These are phyloP conservation scores for Parsonsia alboflavescens DNA, from an alignment of 257 asterid species.

Conservation along the genomic window DNA sequence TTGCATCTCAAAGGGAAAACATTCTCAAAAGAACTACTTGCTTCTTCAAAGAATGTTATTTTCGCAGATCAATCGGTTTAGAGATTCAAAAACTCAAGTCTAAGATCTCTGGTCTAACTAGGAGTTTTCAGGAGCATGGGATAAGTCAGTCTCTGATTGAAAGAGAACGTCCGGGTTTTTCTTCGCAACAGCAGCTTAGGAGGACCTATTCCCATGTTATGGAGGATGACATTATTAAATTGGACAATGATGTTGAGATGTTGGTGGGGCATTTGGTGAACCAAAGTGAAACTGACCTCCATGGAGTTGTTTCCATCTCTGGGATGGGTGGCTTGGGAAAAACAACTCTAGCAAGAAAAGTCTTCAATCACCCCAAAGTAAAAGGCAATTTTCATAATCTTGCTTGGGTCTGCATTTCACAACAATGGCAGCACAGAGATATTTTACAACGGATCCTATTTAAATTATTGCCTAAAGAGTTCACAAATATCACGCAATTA, in stretches of 20 bases:
- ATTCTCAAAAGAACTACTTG: too few species aligned
- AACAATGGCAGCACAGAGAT: constrained; percentile 12
- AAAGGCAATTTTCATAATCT: constrained; percentile 29
- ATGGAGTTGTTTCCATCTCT: not conserved
- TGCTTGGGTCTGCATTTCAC: constrained; percentile 37
- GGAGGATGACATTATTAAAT: not conserved
- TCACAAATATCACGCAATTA: not conserved
- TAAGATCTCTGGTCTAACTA: not conserved
- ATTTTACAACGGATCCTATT: not conserved
- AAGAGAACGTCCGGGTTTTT: not conserved
- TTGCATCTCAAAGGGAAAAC: too few species aligned
- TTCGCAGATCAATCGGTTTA: too few species aligned
- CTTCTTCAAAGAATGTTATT: too few species aligned
- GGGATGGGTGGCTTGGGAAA: constrained; percentile 21
- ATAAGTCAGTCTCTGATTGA: not conserved
- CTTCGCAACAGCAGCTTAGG: not conserved
- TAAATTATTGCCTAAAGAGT: not conserved
- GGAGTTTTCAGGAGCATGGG: constrained; percentile 1
- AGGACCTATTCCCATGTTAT: not conserved
- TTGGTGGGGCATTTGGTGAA: not conserved
- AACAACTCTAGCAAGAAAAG: constrained; percentile 37
- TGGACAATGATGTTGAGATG: not conserved
- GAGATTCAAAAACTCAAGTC: constrained; percentile 1
- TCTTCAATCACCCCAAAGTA: constrained; percentile 25
- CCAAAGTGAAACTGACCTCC: not conserved